Percentiles rank a stretch among this genome's conserved stretches.
Evolutionary conservation across 805 yeast species (phyloP).

Genomic region (Pichia exigua): DNA sequence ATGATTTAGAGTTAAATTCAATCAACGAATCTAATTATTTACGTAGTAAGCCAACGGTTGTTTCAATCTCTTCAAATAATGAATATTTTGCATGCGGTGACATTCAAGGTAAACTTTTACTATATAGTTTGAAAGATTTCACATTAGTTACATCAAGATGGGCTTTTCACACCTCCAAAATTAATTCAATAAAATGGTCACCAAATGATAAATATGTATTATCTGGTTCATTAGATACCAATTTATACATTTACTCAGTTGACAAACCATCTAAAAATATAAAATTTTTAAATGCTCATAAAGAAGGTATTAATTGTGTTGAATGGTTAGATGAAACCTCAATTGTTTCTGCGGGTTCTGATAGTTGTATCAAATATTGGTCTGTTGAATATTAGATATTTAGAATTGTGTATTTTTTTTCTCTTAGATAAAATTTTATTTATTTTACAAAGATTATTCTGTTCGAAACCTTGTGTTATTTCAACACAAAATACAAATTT

Average conservation of each 20-base stretch:
- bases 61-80: constrained; percentile 66
- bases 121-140: constrained; percentile 50
- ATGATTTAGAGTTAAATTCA: constrained; percentile 15
- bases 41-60: constrained; percentile 54
- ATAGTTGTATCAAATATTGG: constrained; percentile 79
- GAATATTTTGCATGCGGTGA: constrained; percentile 78
- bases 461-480: no score
- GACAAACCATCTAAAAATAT: constrained; percentile 69
- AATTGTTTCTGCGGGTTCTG: constrained; percentile 69
- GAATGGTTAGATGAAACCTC: constrained; percentile 50
- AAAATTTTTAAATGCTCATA: constrained; percentile 74
- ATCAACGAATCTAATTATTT: constrained; percentile 32
- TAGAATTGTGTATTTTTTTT: constrained; percentile 1
- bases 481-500: no score
- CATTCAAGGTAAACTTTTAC: constrained; percentile 73
- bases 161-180: constrained; percentile 88
- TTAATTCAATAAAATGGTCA: constrained; percentile 74
- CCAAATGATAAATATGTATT: constrained; percentile 63
- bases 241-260: constrained; percentile 72
- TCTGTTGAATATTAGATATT: constrained; percentile 20
- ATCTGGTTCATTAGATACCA: constrained; percentile 80
- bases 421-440: not conserved
- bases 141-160: constrained; percentile 75
- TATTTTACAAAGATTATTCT: not conserved
- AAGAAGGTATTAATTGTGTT: constrained; percentile 74